A percentile compares a stretch with the other conserved stretches of the same genome.
These are phyloP conservation scores for Grammothele lineata DNA, from an alignment of 768 basidiomycete genomes.

Conservation along the genomic window DNA sequence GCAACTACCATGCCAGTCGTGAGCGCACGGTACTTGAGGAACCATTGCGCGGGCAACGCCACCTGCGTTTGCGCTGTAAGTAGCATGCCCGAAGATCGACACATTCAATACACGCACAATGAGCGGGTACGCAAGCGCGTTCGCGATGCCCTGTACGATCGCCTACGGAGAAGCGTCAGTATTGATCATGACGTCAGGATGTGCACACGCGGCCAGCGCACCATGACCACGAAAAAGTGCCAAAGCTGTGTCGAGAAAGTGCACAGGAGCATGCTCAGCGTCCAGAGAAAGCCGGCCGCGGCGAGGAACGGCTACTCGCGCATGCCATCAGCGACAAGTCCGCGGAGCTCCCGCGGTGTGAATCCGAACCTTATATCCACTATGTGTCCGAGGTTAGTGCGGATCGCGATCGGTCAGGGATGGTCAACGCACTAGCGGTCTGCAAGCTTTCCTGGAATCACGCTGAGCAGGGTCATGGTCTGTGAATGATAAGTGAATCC, in stretches of 20 bases:
- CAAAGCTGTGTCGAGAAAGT: constrained; percentile 21
- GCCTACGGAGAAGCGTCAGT: constrained; percentile 11
- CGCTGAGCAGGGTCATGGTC: constrained; percentile 20
- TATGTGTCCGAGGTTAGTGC: too few relatives aligned
- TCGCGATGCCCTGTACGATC: constrained; percentile 14
- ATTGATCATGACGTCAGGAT: too few relatives aligned
- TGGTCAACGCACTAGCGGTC: constrained; percentile 19
- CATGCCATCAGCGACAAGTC: neutral
- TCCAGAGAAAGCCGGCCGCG: constrained; percentile 20
- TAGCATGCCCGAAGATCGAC: neutral
- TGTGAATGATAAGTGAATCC: too few relatives aligned
- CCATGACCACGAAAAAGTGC: constrained; percentile 21
- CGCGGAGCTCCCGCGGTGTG: neutral
- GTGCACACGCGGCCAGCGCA: neutral
- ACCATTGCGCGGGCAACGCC: constrained; percentile 28
- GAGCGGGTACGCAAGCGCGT: constrained; percentile 17
- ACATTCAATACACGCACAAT: constrained; percentile 7
- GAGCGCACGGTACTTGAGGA: constrained; percentile 26
- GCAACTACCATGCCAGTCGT: constrained; percentile 32
- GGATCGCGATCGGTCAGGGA: neutral
- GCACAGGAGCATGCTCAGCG: constrained; percentile 19
- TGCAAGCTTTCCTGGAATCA: constrained; percentile 19
- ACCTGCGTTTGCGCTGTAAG: constrained; percentile 3
- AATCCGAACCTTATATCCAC: constrained; percentile 15
- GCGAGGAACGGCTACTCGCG: constrained; percentile 15